Percentiles rank a stretch among this genome's conserved stretches.
Conservation (phyloP, 306 rosid genomes). For the Gillenia trifoliata region DNA sequence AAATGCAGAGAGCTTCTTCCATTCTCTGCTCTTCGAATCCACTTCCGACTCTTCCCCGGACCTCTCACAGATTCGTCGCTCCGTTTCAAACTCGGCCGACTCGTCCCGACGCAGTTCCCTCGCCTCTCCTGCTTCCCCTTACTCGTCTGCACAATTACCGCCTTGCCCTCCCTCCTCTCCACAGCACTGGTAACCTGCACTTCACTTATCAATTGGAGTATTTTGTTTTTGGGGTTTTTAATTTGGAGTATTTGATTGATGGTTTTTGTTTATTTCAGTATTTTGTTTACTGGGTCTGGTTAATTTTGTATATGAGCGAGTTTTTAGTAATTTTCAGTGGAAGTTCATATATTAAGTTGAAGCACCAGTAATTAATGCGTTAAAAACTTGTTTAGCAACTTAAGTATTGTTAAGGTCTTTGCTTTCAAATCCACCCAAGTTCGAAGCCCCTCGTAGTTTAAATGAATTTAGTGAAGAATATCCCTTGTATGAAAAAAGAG, state of each 20-base stretch:
- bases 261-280: background rate
- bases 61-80: constrained; percentile 26
- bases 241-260: background rate
- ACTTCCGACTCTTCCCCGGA: constrained; percentile 21
- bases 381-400: background rate
- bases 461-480: too few species aligned
- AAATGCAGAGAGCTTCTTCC: constrained; percentile 36
- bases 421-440: background rate
- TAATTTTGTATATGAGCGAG: background rate
- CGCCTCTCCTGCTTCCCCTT: constrained; percentile 20
- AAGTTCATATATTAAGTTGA: background rate
- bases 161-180: constrained; percentile 27
- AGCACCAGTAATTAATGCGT: background rate
- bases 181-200: constrained; percentile 35
- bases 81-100: constrained; percentile 24
- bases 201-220: background rate
- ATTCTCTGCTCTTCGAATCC: constrained; percentile 34
- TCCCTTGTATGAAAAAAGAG: too few species aligned
- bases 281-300: background rate
- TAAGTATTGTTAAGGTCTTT: background rate
- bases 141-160: constrained; percentile 29
- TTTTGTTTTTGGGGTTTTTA: background rate
- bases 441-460: too few species aligned
- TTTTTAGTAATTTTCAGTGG: background rate
- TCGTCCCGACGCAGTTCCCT: constrained; percentile 6